Evolutionary conservation across 2,329 filamentous ascomycete genomes (phyloP).

Genomic region (Epichloe scottii): DNA sequence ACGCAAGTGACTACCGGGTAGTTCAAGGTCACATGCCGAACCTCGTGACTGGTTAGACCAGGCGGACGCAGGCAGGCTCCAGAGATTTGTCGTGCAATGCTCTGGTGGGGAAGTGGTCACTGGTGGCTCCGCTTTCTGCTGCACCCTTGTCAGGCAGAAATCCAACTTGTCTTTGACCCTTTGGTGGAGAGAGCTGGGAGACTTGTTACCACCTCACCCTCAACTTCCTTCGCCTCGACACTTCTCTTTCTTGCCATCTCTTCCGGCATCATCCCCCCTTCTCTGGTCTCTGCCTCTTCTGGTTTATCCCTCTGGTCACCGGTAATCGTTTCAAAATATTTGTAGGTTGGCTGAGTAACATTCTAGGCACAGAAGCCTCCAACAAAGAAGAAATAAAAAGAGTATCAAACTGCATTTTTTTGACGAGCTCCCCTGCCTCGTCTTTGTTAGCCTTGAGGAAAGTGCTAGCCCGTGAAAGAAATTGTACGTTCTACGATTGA

Average conservation of each 20-base stretch:
- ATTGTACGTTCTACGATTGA: background rate
- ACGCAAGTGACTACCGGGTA: background rate
- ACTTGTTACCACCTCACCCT: conserved; percentile 30
- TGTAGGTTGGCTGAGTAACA: conserved; percentile 24
- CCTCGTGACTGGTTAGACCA: background rate
- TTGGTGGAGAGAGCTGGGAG: conserved; percentile 22
- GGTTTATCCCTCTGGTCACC: conserved; percentile 28
- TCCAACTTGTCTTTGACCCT: conserved; percentile 12
- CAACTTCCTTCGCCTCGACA: conserved; percentile 16
- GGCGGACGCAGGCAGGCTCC: background rate
- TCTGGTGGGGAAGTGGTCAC: background rate
- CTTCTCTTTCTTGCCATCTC: conserved; percentile 12
- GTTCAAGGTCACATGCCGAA: background rate
- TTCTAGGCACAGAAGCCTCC: conserved; percentile 22
- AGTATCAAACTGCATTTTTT: conserved; percentile 1
- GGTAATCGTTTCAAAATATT: conserved; percentile 19
- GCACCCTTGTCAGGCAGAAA: conserved; percentile 13
- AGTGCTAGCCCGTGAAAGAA: background rate
- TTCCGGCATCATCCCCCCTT: conserved; percentile 12
- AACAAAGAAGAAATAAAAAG: background rate
- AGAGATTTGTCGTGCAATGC: background rate
- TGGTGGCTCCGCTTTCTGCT: background rate
- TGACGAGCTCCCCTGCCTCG: background rate
- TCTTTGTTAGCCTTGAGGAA: background rate
- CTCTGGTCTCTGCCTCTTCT: conserved; percentile 23